Conservation (phyloP, 2,329 filamentous ascomycete genomes). For the Fusarium sp. region DNA sequence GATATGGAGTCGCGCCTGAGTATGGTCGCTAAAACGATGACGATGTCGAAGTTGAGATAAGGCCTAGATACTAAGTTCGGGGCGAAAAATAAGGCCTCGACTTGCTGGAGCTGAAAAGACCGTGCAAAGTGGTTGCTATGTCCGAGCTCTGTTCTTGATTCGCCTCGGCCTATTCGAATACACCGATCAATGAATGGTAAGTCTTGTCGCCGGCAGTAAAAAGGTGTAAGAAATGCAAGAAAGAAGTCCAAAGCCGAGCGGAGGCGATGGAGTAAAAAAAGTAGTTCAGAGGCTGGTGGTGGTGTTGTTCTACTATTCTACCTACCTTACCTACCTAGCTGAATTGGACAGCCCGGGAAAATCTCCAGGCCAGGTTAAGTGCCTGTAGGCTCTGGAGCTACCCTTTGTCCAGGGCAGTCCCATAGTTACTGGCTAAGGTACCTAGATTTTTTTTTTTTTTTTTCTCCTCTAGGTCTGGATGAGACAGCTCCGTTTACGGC, state of each 20-base stretch:
- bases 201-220: background rate
- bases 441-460: slow-evolving; percentile 43
- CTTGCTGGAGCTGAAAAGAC: slow-evolving; percentile 27
- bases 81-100: slow-evolving; percentile 33
- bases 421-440: slow-evolving; percentile 12
- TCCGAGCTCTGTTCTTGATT: background rate
- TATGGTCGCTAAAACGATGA: slow-evolving; percentile 31
- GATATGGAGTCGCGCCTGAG: slow-evolving; percentile 9
- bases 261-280: slow-evolving; percentile 37
- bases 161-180: slow-evolving; percentile 15
- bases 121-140: slow-evolving; percentile 13
- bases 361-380: slow-evolving; percentile 24
- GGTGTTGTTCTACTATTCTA: slow-evolving; percentile 12
- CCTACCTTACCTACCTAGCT: slow-evolving; percentile 1
- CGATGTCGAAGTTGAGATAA: slow-evolving; percentile 34
- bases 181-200: slow-evolving; percentile 8
- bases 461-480: slow-evolving; percentile 33
- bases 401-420: background rate
- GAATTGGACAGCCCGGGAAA: slow-evolving; percentile 27
- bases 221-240: slow-evolving; percentile 6
- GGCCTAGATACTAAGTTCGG: slow-evolving; percentile 5
- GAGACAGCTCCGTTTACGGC: slow-evolving; percentile 51
- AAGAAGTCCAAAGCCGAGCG: slow-evolving; percentile 23
- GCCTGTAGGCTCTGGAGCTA: slow-evolving; percentile 20
- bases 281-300: slow-evolving; percentile 17